Evolutionary conservation across 495 filamentous ascomycete species (phyloP).

Genomic region (Cercophora scortea): DNA sequence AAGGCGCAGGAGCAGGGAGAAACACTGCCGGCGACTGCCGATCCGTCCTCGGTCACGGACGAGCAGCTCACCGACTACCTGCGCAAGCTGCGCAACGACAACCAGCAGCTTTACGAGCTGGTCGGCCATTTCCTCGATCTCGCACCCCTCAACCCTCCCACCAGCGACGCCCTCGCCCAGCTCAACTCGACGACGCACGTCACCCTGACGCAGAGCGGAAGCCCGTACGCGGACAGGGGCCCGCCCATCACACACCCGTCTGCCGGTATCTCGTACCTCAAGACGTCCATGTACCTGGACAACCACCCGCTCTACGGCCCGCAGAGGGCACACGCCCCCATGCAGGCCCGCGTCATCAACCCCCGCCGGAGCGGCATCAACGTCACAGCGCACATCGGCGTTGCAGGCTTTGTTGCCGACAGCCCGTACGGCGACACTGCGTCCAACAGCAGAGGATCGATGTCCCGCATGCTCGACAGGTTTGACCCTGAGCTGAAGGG

Average conservation of each 20-base stretch:
- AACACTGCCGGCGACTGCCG: conserved; percentile 16
- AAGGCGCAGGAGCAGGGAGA: conserved; percentile 43
- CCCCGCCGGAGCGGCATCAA: conserved; percentile 22
- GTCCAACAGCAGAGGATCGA: conserved; percentile 15
- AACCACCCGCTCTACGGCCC: conserved; percentile 85
- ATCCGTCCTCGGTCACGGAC: conserved; percentile 43
- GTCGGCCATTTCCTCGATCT: conserved; percentile 52
- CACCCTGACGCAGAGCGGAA: conserved; percentile 12
- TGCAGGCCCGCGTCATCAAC: conserved; percentile 64
- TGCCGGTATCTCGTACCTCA: conserved; percentile 77
- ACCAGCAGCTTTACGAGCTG: conserved; percentile 34
- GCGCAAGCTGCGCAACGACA: conserved; percentile 48
- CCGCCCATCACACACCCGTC: conserved; percentile 87
- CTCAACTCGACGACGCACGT: neutral
- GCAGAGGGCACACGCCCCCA: conserved; percentile 50
- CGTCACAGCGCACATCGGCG: conserved; percentile 25
- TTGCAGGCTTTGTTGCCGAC: conserved; percentile 41
- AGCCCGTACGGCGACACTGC: conserved; percentile 18
- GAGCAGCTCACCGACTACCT: conserved; percentile 54
- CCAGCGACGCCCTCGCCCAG: neutral
- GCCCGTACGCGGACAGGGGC: conserved; percentile 49
- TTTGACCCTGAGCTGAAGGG: conserved; percentile 55
- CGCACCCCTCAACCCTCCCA: conserved; percentile 26
- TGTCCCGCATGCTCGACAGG: conserved; percentile 28
- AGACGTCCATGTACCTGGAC: conserved; percentile 56